Percentiles rank a stretch among this genome's conserved stretches.
These are phyloP conservation scores for Dorcoceras hygrometricum DNA, from an alignment of 257 asterid genomes.

Conservation along the genomic window DNA sequence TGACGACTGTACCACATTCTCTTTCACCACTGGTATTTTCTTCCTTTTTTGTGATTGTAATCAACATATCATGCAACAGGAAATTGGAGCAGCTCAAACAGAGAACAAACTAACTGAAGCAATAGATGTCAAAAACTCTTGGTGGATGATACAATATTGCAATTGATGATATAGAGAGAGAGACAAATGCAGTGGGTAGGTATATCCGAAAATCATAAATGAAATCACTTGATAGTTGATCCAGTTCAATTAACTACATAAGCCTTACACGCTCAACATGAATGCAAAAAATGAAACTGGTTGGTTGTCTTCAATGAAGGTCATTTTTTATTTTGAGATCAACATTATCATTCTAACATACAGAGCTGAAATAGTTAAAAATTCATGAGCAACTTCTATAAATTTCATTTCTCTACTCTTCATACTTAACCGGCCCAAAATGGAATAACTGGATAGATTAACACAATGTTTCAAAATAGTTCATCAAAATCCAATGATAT, in stretches of 20 bases:
- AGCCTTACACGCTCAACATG: background rate
- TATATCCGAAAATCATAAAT: background rate
- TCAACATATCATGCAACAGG: background rate
- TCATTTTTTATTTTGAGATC: background rate
- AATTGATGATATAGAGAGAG: background rate
- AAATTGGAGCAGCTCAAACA: background rate
- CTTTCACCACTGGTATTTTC: background rate
- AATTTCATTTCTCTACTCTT: conserved; percentile 19
- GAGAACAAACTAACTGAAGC: background rate
- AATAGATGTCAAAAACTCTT: background rate
- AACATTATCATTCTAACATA: background rate
- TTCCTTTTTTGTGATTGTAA: background rate
- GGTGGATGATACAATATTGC: background rate
- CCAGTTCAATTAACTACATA: background rate
- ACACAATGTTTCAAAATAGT: conserved; percentile 3
- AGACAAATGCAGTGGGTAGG: background rate
- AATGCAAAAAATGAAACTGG: background rate
- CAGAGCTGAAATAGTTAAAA: background rate
- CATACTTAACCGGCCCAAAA: background rate
- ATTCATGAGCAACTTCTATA: background rate
- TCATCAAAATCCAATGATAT: background rate
- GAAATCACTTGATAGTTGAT: background rate
- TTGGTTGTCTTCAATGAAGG: background rate
- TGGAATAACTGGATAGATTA: conserved; percentile 1
- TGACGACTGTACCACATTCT: background rate